Evolutionary conservation across 192 early-diverging fungal species (phyloP).

Genomic region (Mortierella alpina): DNA sequence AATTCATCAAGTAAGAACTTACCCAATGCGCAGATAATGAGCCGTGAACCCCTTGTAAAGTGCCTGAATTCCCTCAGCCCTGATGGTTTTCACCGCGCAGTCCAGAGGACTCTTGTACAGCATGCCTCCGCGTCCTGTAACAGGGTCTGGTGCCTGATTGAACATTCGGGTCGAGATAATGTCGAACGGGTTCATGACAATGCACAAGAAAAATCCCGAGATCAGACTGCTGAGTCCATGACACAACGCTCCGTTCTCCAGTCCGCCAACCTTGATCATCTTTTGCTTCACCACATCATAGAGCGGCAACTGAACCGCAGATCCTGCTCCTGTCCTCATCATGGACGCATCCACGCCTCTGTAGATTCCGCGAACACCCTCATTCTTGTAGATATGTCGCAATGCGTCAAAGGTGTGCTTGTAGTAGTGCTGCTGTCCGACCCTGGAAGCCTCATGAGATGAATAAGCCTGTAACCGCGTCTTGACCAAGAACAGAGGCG

Average conservation of each 20-base stretch:
- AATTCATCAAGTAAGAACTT: conserved; percentile 14
- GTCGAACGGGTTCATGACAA: conserved; percentile 98
- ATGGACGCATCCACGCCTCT: conserved; percentile 90
- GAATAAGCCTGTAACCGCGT: conserved; percentile 86
- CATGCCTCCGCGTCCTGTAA: conserved; percentile 62
- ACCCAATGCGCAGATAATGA: conserved; percentile 93
- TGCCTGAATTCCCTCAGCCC: conserved; percentile 82
- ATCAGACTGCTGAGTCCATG: conserved; percentile 84
- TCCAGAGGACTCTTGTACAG: conserved; percentile 87
- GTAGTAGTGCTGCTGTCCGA: conserved; percentile 92
- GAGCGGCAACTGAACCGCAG: conserved; percentile 88
- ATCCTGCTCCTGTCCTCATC: conserved; percentile 88
- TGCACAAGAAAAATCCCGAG: conserved; percentile 86
- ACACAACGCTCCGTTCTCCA: conserved; percentile 69
- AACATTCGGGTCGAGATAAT: conserved; percentile 95
- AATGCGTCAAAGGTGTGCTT: conserved; percentile 74
- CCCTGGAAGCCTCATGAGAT: conserved; percentile 63
- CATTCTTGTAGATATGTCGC: conserved; percentile 69
- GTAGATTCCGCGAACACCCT: conserved; percentile 86
- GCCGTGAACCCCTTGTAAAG: conserved; percentile 94
- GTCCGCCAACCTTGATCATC: conserved; percentile 65
- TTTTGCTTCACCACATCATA: conserved; percentile 86
- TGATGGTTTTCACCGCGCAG: conserved; percentile 87
- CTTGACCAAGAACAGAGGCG: conserved; percentile 93
- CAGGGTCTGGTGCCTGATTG: conserved; percentile 71